Percentiles rank a stretch among this genome's conserved stretches.
Evolutionary conservation across 1,284 basidiomycete species (phyloP).

Genomic region (Boletus mariae): DNA sequence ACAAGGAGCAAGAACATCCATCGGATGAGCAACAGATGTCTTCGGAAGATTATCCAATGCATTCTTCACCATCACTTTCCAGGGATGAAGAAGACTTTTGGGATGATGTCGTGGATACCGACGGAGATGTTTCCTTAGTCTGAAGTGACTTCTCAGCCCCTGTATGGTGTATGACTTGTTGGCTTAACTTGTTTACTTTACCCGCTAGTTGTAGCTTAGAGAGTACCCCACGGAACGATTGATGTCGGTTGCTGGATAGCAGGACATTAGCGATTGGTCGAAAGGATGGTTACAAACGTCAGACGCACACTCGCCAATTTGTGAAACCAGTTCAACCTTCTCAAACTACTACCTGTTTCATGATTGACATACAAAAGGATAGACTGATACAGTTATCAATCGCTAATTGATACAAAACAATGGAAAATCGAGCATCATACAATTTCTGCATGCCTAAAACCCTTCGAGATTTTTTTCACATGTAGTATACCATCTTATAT

Average conservation of each 20-base stretch:
- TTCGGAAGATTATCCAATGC: constrained; percentile 29
- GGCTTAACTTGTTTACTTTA: constrained; percentile 18
- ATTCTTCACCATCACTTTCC: constrained; percentile 19
- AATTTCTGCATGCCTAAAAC: too few relatives aligned
- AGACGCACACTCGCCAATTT: background rate
- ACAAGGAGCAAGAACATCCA: constrained; percentile 28
- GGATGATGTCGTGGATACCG: constrained; percentile 19
- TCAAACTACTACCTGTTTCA: background rate
- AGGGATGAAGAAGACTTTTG: constrained; percentile 21
- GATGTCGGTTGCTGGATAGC: background rate
- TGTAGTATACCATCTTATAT: too few relatives aligned
- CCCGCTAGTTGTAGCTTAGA: constrained; percentile 18
- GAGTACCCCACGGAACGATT: constrained; percentile 3
- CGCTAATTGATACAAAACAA: too few relatives aligned
- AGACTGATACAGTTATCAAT: background rate
- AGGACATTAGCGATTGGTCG: background rate
- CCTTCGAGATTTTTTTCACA: too few relatives aligned
- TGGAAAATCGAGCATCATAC: too few relatives aligned
- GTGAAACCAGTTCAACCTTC: background rate
- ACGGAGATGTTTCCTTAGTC: constrained; percentile 19
- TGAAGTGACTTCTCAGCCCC: constrained; percentile 15
- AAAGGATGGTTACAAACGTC: too few relatives aligned
- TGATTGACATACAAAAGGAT: background rate
- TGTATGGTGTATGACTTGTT: constrained; percentile 24
- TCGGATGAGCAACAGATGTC: constrained; percentile 14